A percentile compares a stretch with the other conserved stretches of the same genome.
These are phyloP conservation scores for Ziziphus jujuba DNA, from an alignment of 306 rosid genomes.

Conservation along the genomic window DNA sequence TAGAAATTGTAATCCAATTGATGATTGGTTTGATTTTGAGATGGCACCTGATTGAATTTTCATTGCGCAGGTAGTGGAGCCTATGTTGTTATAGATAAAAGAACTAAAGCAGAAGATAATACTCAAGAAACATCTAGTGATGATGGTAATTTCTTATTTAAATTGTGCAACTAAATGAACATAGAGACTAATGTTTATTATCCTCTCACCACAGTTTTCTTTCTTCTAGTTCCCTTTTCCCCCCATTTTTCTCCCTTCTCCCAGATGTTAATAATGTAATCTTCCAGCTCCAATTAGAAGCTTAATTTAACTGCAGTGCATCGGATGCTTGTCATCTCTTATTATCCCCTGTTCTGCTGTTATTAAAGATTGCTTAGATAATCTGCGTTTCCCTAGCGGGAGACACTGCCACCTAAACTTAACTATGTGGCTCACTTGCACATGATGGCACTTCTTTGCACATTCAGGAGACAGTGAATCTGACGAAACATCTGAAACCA, in stretches of 20 bases:
- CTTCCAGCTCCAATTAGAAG: neutral
- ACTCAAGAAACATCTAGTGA: slow-evolving; percentile 75
- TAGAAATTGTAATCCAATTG: neutral
- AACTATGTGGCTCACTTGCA: slow-evolving; percentile 36
- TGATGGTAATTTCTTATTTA: slow-evolving; percentile 57
- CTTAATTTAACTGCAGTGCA: neutral
- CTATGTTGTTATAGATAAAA: slow-evolving; percentile 88
- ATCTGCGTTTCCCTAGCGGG: slow-evolving; percentile 16
- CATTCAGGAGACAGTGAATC: slow-evolving; percentile 76
- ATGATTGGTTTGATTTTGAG: slow-evolving; percentile 10
- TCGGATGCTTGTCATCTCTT: neutral
- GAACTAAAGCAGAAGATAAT: slow-evolving; percentile 56
- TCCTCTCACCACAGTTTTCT: neutral
- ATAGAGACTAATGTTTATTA: slow-evolving; percentile 1
- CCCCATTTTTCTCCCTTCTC: neutral
- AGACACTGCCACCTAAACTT: slow-evolving; percentile 21
- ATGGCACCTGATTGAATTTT: slow-evolving; percentile 9
- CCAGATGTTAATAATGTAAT: slow-evolving; percentile 3
- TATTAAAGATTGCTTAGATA: neutral
- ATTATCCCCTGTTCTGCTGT: neutral
- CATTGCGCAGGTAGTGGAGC: slow-evolving; percentile 72
- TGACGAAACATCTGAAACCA: slow-evolving; percentile 64
- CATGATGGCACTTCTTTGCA: slow-evolving; percentile 29
- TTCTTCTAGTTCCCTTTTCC: neutral
- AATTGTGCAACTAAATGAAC: neutral